Evolutionary conservation across 495 filamentous ascomycete species (phyloP).

Genomic region (Oidiodendron maius): DNA sequence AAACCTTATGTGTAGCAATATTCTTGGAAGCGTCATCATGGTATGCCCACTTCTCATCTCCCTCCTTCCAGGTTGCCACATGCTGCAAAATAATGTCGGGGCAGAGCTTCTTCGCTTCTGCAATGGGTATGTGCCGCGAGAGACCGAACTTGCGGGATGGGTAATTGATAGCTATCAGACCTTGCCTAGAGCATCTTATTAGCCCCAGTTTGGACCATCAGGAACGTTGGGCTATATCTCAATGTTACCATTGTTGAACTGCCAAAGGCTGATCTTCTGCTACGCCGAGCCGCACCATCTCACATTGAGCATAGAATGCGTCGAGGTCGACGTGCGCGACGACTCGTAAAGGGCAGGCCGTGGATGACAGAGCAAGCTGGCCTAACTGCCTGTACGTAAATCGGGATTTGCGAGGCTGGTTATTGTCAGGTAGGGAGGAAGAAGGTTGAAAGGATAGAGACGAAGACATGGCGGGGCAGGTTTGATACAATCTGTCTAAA

Average conservation of each 20-base stretch:
- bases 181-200: slow-evolving; percentile 40
- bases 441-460: slow-evolving; percentile 22
- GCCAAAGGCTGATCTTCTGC: slow-evolving; percentile 75
- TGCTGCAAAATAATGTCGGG: slow-evolving; percentile 82
- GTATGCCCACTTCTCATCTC: slow-evolving; percentile 87
- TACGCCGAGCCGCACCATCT: slow-evolving; percentile 77
- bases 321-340: slow-evolving; percentile 93
- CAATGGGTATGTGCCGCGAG: slow-evolving; percentile 62
- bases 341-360: slow-evolving; percentile 73
- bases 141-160: slow-evolving; percentile 78
- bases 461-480: slow-evolving; percentile 20
- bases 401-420: slow-evolving; percentile 42
- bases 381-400: slow-evolving; percentile 82
- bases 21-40: slow-evolving; percentile 66
- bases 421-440: slow-evolving; percentile 7
- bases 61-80: slow-evolving; percentile 92
- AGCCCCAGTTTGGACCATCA: slow-evolving; percentile 22
- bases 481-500: too few species aligned
- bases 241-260: slow-evolving; percentile 72
- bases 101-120: slow-evolving; percentile 84
- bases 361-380: slow-evolving; percentile 64
- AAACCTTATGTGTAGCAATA: slow-evolving; percentile 87
- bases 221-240: slow-evolving; percentile 5
- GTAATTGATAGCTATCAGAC: slow-evolving; percentile 94
- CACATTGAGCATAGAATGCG: slow-evolving; percentile 97